Evolutionary conservation across 1,139 yeast species (phyloP).

Genomic region (Hemisphaericaspora xylofermentans): DNA sequence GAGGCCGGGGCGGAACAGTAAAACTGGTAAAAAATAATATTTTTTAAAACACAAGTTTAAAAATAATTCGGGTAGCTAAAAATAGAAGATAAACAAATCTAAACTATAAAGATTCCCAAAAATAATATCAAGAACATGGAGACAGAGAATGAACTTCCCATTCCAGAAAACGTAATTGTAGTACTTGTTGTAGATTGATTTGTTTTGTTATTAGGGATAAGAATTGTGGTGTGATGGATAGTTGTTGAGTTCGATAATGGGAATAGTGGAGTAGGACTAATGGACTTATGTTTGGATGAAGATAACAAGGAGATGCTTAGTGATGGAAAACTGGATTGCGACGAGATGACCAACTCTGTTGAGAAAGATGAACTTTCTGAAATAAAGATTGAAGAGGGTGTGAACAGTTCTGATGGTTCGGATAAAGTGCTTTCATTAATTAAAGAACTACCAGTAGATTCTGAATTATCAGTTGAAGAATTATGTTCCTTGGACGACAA

Average conservation of each 20-base stretch:
- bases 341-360: no score
- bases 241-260: neutral
- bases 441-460: no score
- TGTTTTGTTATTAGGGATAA: neutral
- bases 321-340: neutral
- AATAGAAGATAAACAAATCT: neutral
- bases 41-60: no score
- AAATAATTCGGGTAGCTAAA: no score
- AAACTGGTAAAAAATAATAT: no score
- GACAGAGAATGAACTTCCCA: neutral
- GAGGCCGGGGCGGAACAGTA: no score
- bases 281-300: neutral
- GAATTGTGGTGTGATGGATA: neutral
- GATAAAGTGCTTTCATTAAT: neutral
- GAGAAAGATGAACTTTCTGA: no score
- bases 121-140: neutral
- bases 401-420: neutral
- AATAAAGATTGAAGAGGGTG: no score
- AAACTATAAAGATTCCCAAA: neutral
- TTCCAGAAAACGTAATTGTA: neutral
- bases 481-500: no score
- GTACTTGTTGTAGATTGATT: neutral
- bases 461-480: no score
- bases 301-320: neutral
- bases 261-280: neutral